phyloP scores from a whole-genome alignment of 768 basidiomycete genomes.

The Chiua virens region DNA sequence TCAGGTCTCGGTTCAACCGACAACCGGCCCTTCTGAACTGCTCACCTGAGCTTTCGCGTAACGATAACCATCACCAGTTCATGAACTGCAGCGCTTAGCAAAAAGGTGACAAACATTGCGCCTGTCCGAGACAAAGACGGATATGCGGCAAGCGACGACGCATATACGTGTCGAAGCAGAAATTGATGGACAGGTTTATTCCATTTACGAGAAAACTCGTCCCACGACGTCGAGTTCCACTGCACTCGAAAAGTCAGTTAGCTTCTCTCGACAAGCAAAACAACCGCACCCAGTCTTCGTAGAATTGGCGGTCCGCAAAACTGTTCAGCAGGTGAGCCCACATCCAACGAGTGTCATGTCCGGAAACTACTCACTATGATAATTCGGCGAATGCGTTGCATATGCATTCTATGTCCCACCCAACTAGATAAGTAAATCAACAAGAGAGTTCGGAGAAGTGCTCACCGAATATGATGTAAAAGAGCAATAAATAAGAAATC shows the following conservation, averaged over 20 bases:
- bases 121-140: conserved; percentile 62
- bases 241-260: conserved; percentile 19
- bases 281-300: conserved; percentile 83
- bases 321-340: conserved; percentile 36
- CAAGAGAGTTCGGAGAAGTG: background rate
- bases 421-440: conserved; percentile 1
- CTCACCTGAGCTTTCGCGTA: conserved; percentile 85
- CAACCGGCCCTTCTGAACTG: background rate
- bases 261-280: background rate
- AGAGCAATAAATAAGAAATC: conserved; percentile 85
- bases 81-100: conserved; percentile 86
- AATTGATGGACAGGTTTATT: conserved; percentile 96
- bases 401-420: conserved; percentile 70
- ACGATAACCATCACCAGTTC: conserved; percentile 97
- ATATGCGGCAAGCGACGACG: conserved; percentile 79
- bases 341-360: background rate
- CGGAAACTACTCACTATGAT: conserved; percentile 58
- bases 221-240: conserved; percentile 98
- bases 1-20: background rate
- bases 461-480: conserved; percentile 82
- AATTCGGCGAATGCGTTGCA: conserved; percentile 96
- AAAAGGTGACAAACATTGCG: conserved; percentile 94
- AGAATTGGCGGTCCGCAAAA: conserved; percentile 97
- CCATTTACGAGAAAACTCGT: conserved; percentile 98
- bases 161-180: conserved; percentile 93